phyloP scores from a whole-genome alignment of 768 basidiomycete genomes.

The Naematelia aurantialba region DNA sequence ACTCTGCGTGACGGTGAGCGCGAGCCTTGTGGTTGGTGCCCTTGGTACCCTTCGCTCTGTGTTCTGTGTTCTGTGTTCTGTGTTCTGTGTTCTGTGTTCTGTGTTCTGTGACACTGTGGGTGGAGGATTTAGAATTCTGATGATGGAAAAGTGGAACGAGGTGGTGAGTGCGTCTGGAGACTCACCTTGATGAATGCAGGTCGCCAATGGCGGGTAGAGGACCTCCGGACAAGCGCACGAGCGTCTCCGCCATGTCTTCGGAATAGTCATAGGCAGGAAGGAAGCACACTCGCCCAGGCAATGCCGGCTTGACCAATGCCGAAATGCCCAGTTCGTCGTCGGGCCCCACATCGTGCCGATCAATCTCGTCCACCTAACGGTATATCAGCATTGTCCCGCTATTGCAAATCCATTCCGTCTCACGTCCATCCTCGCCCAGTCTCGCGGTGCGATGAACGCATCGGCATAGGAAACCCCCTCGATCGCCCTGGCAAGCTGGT shows the following conservation, averaged over 20 bases:
- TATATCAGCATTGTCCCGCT: too few species aligned
- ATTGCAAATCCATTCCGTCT: too few species aligned
- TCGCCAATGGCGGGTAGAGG: not conserved
- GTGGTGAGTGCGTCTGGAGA: not conserved
- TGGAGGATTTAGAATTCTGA: too few species aligned
- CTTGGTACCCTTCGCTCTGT: too few species aligned
- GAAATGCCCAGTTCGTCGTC: conserved; percentile 38
- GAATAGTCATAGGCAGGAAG: conserved; percentile 13
- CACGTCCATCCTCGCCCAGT: conserved; percentile 54
- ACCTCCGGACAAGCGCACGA: conserved; percentile 4
- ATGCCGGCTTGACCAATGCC: conserved; percentile 25
- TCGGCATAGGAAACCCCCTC: conserved; percentile 57
- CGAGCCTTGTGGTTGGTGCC: conserved; percentile 7
- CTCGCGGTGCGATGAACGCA: conserved; percentile 54
- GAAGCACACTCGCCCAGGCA: conserved; percentile 18
- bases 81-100: too few species aligned
- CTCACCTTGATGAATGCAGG: conserved; percentile 8
- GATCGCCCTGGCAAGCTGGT: not conserved
- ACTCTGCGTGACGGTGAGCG: conserved; percentile 15
- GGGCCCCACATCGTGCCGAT: conserved; percentile 47
- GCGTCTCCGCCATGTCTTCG: conserved; percentile 9
- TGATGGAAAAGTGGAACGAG: not conserved
- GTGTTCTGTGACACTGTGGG: too few species aligned
- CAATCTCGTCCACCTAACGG: conserved; percentile 29
- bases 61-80: too few species aligned